Evolutionary conservation across 371 early-diverging fungal genomes (phyloP).

Genomic region (Massospora cicadina): DNA sequence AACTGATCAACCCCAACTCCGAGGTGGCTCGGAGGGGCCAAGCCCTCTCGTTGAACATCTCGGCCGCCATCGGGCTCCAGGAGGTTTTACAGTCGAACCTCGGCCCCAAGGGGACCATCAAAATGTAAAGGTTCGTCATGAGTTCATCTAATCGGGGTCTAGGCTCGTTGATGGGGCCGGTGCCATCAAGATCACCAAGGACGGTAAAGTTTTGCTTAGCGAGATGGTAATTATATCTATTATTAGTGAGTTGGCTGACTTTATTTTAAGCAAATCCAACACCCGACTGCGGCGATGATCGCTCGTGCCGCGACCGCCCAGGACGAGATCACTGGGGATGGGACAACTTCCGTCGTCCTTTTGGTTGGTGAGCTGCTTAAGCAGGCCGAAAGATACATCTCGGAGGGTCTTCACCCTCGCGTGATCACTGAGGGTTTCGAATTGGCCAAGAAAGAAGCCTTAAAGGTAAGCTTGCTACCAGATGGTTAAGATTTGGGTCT

Average conservation of each 20-base stretch:
- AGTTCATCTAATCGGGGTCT: conserved; percentile 13
- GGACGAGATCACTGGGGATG: conserved; percentile 98
- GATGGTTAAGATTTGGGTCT: too few species aligned
- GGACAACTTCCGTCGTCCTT: conserved; percentile 94
- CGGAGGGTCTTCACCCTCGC: conserved; percentile 95
- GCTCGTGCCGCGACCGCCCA: conserved; percentile 97
- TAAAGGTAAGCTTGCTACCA: conserved; percentile 31
- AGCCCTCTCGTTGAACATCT: conserved; percentile 93
- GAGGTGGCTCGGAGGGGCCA: conserved; percentile 97
- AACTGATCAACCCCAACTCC: conserved; percentile 91
- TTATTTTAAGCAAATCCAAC: conserved; percentile 84
- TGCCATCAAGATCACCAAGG: conserved; percentile 89
- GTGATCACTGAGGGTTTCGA: conserved; percentile 95
- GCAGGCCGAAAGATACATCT: conserved; percentile 86
- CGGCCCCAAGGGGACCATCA: conserved; percentile 98
- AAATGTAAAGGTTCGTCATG: conserved; percentile 46
- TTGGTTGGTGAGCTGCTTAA: conserved; percentile 93
- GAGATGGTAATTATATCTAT: conserved; percentile 72
- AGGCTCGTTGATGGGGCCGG: conserved; percentile 95
- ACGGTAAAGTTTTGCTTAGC: conserved; percentile 88
- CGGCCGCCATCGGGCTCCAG: conserved; percentile 88
- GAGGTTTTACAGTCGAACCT: conserved; percentile 92
- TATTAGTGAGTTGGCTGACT: neutral
- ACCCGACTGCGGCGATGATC: conserved; percentile 99
- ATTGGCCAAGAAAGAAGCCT: conserved; percentile 83